phyloP scores from a whole-genome alignment of 2,329 filamentous ascomycete species.

The Onygenales sp. region DNA sequence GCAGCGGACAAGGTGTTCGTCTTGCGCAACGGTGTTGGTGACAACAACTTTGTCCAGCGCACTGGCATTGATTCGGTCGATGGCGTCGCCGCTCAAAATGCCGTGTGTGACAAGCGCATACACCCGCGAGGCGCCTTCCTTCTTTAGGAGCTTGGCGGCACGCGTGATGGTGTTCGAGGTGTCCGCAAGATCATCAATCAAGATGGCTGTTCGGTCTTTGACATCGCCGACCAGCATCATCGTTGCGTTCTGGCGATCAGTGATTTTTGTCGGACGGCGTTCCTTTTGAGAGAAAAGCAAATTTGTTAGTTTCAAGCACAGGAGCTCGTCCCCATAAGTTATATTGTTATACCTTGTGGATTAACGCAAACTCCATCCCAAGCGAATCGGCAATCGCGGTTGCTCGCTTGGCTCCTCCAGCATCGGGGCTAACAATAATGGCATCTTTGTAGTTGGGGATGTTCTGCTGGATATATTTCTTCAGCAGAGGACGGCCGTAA shows the following conservation, averaged over 20 bases:
- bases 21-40: slow-evolving; percentile 89
- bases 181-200: slow-evolving; percentile 90
- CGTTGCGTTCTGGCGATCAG: slow-evolving; percentile 67
- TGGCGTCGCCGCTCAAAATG: slow-evolving; percentile 88
- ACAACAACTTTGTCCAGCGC: slow-evolving; percentile 88
- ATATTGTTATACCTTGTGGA: slow-evolving; percentile 70
- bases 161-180: slow-evolving; percentile 96
- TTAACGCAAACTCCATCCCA: slow-evolving; percentile 91
- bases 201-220: slow-evolving; percentile 67
- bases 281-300: slow-evolving; percentile 45
- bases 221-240: slow-evolving; percentile 96
- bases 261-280: slow-evolving; percentile 79
- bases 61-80: slow-evolving; percentile 86
- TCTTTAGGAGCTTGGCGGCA: slow-evolving; percentile 92
- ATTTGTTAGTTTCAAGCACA: background rate
- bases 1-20: slow-evolving; percentile 66
- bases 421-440: slow-evolving; percentile 92
- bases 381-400: slow-evolving; percentile 90
- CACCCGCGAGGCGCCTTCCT: slow-evolving; percentile 77
- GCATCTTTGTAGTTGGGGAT: slow-evolving; percentile 77
- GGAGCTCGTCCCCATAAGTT: background rate
- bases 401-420: slow-evolving; percentile 90
- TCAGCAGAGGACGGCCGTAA: slow-evolving; percentile 55
- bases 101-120: slow-evolving; percentile 92
- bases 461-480: slow-evolving; percentile 63